Evolutionary conservation across 257 asterid species (phyloP), one percentile per base, ranked within the genome.

Genomic region (Forsythia viridissima): DNA sequence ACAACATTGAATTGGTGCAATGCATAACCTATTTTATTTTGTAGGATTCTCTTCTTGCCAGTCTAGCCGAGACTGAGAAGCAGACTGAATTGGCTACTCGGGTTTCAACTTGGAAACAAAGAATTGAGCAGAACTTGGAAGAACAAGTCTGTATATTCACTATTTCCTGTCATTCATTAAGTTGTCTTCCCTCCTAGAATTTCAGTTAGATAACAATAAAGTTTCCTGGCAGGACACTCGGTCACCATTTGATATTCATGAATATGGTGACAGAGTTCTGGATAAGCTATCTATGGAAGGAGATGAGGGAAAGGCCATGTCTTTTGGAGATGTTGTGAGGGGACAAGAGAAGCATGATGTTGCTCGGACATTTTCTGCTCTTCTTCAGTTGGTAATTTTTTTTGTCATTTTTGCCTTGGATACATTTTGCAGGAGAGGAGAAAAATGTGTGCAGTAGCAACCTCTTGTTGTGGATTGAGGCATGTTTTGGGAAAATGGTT

Each of bases 291-390:
- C 87, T 46, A 51, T 30, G 46, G 85, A 82, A 83, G 91, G 76
- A 77, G 85, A 84, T 61, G 79, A 59, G 20, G 83, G 52, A 61
- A 81, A 81, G 8, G 48, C 88, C 80, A 76, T 88, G 89, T 81
- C 96, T 2, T 93, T 96, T 75, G 84, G 87, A 12, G 93, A 92
- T 72, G 90, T 93, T 12, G 98, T 92, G 71, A 86, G 46, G 85
- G 98, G 96, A 80, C 96, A 90, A 76, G 84, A 84, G 74, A 96
- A 96, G 88, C 98, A 96, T 67, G 97, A 96, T 70, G 88, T 96
- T 71, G 98, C 98, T 71, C 91, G 99, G 74, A 88, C 97, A 46
- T 96, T 96, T 86, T 93, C 99, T 59, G 97, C 99, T 34, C 97
- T 96, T 84, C 91, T 96, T 72, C 99, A 96, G 87, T 66, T 96